Evolutionary conservation across 2,329 filamentous ascomycete genomes (phyloP), one percentile per base, ranked within the genome.

Genomic region (Aspergillus sp.): DNA sequence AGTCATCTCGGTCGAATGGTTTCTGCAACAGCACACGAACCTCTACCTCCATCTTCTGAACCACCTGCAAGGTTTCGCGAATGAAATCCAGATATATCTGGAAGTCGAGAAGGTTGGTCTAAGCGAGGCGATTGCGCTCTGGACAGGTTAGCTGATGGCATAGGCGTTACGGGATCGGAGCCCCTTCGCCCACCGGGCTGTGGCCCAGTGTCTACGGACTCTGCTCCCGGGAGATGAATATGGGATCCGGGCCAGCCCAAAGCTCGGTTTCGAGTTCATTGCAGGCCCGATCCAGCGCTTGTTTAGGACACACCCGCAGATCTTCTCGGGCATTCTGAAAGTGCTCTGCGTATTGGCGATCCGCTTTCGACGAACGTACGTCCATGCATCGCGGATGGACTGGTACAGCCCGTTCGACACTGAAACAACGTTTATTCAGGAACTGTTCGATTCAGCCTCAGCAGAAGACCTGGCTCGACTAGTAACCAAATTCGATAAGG

Each of bases 111-210:
- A 53, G 45, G 60, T 63, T 33, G 6, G 48, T 43, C 22, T 14
- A 6, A 5, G 12, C 5, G n/a, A n/a, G n/a, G n/a, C n/a, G n/a
- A n/a, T n/a, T n/a, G n/a, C n/a, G n/a, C n/a, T n/a, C n/a, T 8
- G 7, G 15, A 4, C 3, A 4, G 10, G 2, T 8, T 19, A 25
- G 19, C 35, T 38, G 20, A 8, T 10, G 28, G 8, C 30, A 22
- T 24, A 63, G 60, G 42, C 57, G 35, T 47, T 63, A 30, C 55
- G 55, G 22, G 42, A 19, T 14, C 42, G 46, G 22, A 61, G 53
- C 34, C 60, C 59, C 1, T 61, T 62, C 36, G 58, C 60, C 12
- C 53, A 60, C 34, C 51, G 53, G 29, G 53, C 54, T 10, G 19
- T 64, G 24, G 39, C 51, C 15, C 43, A 47, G 15, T 57, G 52